Evolutionary conservation across 2,329 filamentous ascomycete genomes (phyloP), one percentile per base, ranked within the genome.

Genomic region (Chaetomium olivaceum): DNA sequence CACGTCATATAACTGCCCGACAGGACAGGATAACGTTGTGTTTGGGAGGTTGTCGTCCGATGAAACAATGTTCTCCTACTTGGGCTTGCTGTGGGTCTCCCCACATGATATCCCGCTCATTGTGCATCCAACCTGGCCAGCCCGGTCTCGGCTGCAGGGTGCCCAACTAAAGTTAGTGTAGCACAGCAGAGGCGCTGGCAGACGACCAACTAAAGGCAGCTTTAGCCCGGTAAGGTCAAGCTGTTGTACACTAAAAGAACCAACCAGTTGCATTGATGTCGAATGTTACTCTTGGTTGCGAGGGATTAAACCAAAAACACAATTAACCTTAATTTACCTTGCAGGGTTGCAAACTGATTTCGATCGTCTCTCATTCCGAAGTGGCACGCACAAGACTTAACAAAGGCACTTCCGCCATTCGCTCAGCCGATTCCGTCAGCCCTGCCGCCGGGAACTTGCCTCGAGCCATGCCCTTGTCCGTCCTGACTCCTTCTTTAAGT

Each of bases 341-440:
- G 7, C 21, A 23, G 21, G 46, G 46, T 48, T n/a, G 4, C n/a
- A 23, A 25, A 19, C 33, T 6, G 43, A 14, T 12, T 11, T 27
- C 14, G 29, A 21, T 31, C n/a, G n/a, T 36, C 7, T 14, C 4
- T 7, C n/a, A n/a, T 31, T 23, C 8, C 12, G 14, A 64, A 58
- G 62, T 62, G 63, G 7, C 48, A 36, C 54, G 43, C 48, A 61
- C 63, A 67, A 29, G 33, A 29, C 29, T 43, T 39, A 43, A n/a
- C 39, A 43, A 43, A 58, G 21, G 21, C 21, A 31, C 58, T 67
- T 19, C 68, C 71, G 71, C 71, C 69, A 73, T 73, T 64, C 27
- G 29, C 50, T 62, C 61, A 61, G 65, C 57, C 64, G 69, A 71
- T 74, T 69, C 66, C 72, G 71, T 74, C 72, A 74, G 67, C 66